A percentile compares a stretch with the other conserved stretches of the same genome.
These are phyloP conservation scores for Paraphaeosphaeria minitans DNA, from an alignment of 2,329 filamentous ascomycete genomes.

Conservation along the genomic window DNA sequence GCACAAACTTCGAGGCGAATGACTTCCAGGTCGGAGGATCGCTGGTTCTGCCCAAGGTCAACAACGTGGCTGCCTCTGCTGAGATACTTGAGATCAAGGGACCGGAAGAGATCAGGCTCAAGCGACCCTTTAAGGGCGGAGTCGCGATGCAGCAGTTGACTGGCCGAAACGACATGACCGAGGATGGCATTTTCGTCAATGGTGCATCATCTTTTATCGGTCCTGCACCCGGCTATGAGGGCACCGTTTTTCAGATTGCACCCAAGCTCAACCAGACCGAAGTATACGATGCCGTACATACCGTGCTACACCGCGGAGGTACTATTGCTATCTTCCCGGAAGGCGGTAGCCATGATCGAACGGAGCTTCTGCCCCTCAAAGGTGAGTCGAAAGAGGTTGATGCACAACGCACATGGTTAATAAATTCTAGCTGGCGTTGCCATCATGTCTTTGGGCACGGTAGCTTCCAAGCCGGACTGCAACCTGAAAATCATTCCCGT, in stretches of 20 bases:
- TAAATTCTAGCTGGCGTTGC: conserved; percentile 76
- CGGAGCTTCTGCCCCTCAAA: conserved; percentile 88
- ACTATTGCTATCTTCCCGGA: conserved; percentile 98
- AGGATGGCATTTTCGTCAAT: conserved; percentile 67
- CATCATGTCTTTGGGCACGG: conserved; percentile 92
- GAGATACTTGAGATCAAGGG: conserved; percentile 83
- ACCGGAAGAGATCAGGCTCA: conserved; percentile 80
- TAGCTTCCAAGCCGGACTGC: conserved; percentile 83
- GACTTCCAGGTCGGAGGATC: conserved; percentile 67
- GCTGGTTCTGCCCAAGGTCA: conserved; percentile 82
- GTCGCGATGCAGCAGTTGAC: conserved; percentile 81
- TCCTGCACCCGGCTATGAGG: conserved; percentile 64
- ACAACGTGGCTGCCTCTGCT: conserved; percentile 79
- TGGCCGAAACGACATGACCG: conserved; percentile 73
- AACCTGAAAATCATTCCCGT: conserved; percentile 94
- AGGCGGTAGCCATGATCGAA: conserved; percentile 92
- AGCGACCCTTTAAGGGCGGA: conserved; percentile 82
- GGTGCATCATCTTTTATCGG: conserved; percentile 59
- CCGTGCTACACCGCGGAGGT: conserved; percentile 77
- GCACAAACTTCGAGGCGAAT: conserved; percentile 76
- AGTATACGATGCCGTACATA: conserved; percentile 93
- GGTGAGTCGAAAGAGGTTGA: conserved; percentile 18
- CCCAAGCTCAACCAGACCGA: conserved; percentile 93
- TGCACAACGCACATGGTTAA: conserved; percentile 21
- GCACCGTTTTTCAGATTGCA: conserved; percentile 83